phyloP scores from a whole-genome alignment of 805 yeast species.

The Starmerella vaccinii region DNA sequence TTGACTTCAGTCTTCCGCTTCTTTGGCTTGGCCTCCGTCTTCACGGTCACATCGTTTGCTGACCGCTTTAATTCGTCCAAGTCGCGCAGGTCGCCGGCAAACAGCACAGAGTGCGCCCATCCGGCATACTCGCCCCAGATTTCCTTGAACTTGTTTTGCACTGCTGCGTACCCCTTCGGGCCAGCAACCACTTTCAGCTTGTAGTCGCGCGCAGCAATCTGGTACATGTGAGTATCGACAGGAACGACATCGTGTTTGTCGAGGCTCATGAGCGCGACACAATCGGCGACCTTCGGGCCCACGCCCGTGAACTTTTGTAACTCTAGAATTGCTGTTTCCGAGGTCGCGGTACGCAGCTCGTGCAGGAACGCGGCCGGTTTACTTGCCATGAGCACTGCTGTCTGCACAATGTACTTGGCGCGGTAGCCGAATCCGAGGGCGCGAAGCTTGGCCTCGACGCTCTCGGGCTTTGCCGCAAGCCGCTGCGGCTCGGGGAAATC shows the following conservation, averaged over 20 bases:
- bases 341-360: slow-evolving; percentile 38
- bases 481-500: slow-evolving; percentile 63
- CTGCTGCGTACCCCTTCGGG: slow-evolving; percentile 43
- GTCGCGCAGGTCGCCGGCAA: slow-evolving; percentile 71
- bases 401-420: slow-evolving; percentile 73
- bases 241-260: slow-evolving; percentile 85
- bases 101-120: slow-evolving; percentile 95
- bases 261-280: slow-evolving; percentile 84
- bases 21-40: background rate
- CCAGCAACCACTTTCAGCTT: slow-evolving; percentile 36
- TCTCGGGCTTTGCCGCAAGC: slow-evolving; percentile 30
- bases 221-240: slow-evolving; percentile 89
- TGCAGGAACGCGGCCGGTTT: slow-evolving; percentile 33
- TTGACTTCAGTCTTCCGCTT: background rate
- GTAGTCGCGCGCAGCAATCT: slow-evolving; percentile 77
- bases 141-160: slow-evolving; percentile 48
- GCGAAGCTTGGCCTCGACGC: slow-evolving; percentile 38
- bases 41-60: background rate
- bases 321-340: slow-evolving; percentile 46
- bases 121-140: slow-evolving; percentile 92
- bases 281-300: slow-evolving; percentile 97
- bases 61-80: slow-evolving; percentile 34
- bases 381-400: slow-evolving; percentile 49
- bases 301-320: slow-evolving; percentile 70
- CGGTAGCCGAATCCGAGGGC: slow-evolving; percentile 69